Base-by-base conservation (phyloP, 352 stramenopile genomes). In the Pythium oligandrum region DNA sequence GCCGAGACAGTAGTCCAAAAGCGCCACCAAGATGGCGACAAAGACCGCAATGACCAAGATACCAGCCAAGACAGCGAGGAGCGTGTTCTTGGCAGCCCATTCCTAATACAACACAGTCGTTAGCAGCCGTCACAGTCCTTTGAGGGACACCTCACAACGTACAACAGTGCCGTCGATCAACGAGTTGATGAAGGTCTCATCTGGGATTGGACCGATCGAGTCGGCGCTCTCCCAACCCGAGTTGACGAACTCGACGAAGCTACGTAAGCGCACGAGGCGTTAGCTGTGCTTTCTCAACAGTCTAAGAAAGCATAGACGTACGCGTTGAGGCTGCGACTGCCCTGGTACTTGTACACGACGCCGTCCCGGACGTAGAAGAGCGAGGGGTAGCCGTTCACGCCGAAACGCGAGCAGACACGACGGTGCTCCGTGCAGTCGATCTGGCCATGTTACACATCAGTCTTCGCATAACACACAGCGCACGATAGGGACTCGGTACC, bases 391-490 rank as follows among this genome's bases (percentile, higher is more conserved):
- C 81, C 81, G 38, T 77, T 80, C 35, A 93, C 83, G 7, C 76
- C 78, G 46, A 93, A 93, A 55, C 83, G 83, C 53, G 81, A 91
- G 63, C 83, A 93, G 9, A 93, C 72, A 30, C 79, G 80, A 45
- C 83, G 78, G 61, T 93, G 75, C 59, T 83, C 78, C 6, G 81
- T 92, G 61, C 83, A 93, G 44, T 75, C 67, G 34, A 75, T 55
- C 67, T 75, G 34, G 12, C 44, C 10, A 63, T 26, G 17, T 26
- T 26, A 26, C 17, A 26, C 17, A 26, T 26, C 17, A 26, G 17
- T 26, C 17, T 26, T 26, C 17, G 0, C 17, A 26, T 26, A 26
- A 26, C 17, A 26, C 17, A 26, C 17, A 26, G 17, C 17, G 17
- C 17, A 26, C 17, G 17, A 26, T 26, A 26, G 17, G 17, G 17